phyloP scores from a whole-genome alignment of 177 flowering plant species.

The Telopea speciosissima region DNA sequence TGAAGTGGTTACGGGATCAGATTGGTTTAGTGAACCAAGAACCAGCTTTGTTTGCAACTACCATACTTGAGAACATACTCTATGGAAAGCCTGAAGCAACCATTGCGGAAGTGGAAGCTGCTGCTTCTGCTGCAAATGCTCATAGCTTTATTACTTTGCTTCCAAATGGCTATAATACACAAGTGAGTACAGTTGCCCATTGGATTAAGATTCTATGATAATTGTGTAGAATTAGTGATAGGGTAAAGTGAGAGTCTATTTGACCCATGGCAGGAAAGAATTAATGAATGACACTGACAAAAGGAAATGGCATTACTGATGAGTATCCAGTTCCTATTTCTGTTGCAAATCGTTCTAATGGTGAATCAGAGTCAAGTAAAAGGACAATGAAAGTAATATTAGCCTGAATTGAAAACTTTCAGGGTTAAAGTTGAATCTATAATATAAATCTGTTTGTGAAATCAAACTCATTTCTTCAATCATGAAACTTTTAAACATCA shows the following conservation, averaged over 20 bases:
- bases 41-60: conserved; percentile 93
- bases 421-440: neutral
- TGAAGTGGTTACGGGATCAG: conserved; percentile 82
- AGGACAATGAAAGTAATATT: neutral
- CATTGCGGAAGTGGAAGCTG: conserved; percentile 79
- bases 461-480: neutral
- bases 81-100: conserved; percentile 93
- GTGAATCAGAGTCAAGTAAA: too few species aligned
- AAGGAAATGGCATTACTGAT: too few species aligned
- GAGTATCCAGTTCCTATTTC: too few species aligned
- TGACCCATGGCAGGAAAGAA: too few species aligned
- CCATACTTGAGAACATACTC: conserved; percentile 84
- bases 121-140: conserved; percentile 89
- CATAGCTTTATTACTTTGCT: conserved; percentile 87
- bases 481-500: neutral
- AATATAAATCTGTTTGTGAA: neutral
- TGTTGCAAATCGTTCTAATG: too few species aligned
- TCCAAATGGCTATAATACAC: conserved; percentile 84
- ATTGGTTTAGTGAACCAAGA: conserved; percentile 97
- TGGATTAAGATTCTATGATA: too few species aligned
- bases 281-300: too few species aligned
- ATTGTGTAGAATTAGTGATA: too few species aligned
- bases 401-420: neutral
- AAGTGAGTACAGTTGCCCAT: conserved; percentile 34
- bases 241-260: too few species aligned